Percentiles rank a stretch among this genome's conserved stretches.
phyloP scores from a whole-genome alignment of 352 stramenopile species.

The Phytophthora sp. region DNA sequence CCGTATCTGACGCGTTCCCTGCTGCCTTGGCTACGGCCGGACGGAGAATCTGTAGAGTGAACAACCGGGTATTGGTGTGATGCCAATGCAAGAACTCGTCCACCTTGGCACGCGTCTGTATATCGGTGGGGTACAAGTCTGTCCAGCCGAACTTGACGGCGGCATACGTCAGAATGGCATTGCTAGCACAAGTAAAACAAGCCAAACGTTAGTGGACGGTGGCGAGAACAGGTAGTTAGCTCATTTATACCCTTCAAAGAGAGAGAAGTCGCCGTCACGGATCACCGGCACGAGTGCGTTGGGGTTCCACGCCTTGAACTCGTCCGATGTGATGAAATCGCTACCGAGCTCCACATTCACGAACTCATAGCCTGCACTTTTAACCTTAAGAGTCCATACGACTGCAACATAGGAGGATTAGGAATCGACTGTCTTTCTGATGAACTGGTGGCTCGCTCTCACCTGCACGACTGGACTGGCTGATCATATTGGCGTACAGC shows the following conservation, averaged over 20 bases:
- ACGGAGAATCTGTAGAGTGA: constrained; percentile 43
- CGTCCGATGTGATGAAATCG: constrained; percentile 39
- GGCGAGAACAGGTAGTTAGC: background rate
- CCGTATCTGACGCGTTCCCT: constrained; percentile 26
- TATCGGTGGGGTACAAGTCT: constrained; percentile 49
- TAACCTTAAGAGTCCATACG: constrained; percentile 52
- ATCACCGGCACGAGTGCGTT: constrained; percentile 57
- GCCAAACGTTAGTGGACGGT: constrained; percentile 2
- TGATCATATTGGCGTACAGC: constrained; percentile 53
- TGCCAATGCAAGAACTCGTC: constrained; percentile 62
- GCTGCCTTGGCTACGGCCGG: constrained; percentile 25
- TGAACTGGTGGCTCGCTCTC: background rate
- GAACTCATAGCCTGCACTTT: constrained; percentile 49
- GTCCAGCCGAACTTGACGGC: constrained; percentile 51
- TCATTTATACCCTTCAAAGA: constrained; percentile 54
- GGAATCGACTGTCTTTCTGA: background rate
- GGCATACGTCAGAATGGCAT: constrained; percentile 54
- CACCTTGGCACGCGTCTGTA: constrained; percentile 48
- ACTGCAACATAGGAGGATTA: constrained; percentile 18
- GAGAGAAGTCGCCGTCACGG: constrained; percentile 59
- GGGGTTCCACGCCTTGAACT: constrained; percentile 63
- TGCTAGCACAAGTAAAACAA: constrained; percentile 22
- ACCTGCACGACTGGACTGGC: constrained; percentile 50
- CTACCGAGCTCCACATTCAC: constrained; percentile 35
- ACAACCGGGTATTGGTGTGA: constrained; percentile 45